Conservation (phyloP, 2,329 filamentous ascomycete species). For the Aspergillus melleus region DNA sequence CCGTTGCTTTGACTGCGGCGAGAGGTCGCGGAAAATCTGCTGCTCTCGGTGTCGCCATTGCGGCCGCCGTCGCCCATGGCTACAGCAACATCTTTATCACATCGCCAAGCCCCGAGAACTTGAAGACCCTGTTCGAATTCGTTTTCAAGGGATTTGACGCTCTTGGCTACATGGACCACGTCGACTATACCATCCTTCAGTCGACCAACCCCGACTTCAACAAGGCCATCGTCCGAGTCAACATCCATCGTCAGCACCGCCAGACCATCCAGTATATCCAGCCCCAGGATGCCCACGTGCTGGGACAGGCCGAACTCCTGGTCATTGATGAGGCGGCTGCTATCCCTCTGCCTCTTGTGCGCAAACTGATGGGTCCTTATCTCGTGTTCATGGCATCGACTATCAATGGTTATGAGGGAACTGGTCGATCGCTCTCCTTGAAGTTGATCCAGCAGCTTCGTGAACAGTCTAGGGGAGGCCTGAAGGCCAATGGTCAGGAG, state of each 20-base stretch:
- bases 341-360: conserved; percentile 87
- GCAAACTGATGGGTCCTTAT: conserved; percentile 94
- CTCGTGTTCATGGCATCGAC: conserved; percentile 99
- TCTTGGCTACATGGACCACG: conserved; percentile 87
- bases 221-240: conserved; percentile 96
- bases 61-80: conserved; percentile 89
- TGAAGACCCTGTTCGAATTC: conserved; percentile 98
- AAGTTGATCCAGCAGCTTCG: conserved; percentile 97
- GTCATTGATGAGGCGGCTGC: conserved; percentile 98
- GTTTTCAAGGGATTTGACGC: conserved; percentile 98
- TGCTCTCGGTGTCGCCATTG: conserved; percentile 89
- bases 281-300: conserved; percentile 89
- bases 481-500: conserved; percentile 52
- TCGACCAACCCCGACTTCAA: conserved; percentile 98
- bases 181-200: conserved; percentile 97
- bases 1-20: conserved; percentile 87
- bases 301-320: conserved; percentile 91
- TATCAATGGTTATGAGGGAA: conserved; percentile 98
- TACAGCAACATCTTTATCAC: conserved; percentile 99
- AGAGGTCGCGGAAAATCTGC: conserved; percentile 97
- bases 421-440: conserved; percentile 87
- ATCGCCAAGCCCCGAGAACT: conserved; percentile 93
- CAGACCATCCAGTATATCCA: conserved; percentile 99
- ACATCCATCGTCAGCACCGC: conserved; percentile 89
- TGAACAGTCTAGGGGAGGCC: conserved; percentile 76